Conservation (phyloP, 208 protist species). For the Herpetomonas samuelpessoai region DNA sequence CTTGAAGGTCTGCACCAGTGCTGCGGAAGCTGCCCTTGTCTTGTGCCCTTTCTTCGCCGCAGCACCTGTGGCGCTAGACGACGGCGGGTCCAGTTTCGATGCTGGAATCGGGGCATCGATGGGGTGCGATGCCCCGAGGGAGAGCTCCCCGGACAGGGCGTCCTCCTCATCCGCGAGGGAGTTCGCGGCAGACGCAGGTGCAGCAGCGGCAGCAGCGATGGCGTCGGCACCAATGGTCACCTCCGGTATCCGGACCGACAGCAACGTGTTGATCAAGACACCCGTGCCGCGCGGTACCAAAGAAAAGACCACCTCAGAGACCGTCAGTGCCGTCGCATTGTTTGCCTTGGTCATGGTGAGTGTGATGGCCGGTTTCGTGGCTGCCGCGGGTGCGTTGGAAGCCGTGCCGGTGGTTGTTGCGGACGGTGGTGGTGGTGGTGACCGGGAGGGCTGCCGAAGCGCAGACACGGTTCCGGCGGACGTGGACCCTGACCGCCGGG, state of each 20-base stretch:
- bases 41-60: background rate
- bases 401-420: slow-evolving; percentile 6
- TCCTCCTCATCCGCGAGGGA: background rate
- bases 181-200: background rate
- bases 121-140: background rate
- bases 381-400: background rate
- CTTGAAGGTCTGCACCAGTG: slow-evolving; percentile 9
- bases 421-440: background rate
- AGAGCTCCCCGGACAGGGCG: background rate
- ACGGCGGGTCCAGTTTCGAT: background rate
- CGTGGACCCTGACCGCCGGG: background rate
- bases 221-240: slow-evolving; percentile 2
- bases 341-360: slow-evolving; percentile 20
- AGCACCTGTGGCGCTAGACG: background rate
- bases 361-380: slow-evolving; percentile 15
- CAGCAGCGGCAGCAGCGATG: background rate
- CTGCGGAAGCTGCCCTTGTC: background rate
- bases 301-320: slow-evolving; percentile 46
- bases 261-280: slow-evolving; percentile 59
- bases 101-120: background rate
- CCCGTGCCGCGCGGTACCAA: slow-evolving; percentile 65
- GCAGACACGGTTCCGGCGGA: background rate
- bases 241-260: slow-evolving; percentile 59
- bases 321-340: slow-evolving; percentile 28
- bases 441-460: background rate